Conservation (phyloP, 2,329 filamentous ascomycete genomes). For the Trichothecium roseum region DNA sequence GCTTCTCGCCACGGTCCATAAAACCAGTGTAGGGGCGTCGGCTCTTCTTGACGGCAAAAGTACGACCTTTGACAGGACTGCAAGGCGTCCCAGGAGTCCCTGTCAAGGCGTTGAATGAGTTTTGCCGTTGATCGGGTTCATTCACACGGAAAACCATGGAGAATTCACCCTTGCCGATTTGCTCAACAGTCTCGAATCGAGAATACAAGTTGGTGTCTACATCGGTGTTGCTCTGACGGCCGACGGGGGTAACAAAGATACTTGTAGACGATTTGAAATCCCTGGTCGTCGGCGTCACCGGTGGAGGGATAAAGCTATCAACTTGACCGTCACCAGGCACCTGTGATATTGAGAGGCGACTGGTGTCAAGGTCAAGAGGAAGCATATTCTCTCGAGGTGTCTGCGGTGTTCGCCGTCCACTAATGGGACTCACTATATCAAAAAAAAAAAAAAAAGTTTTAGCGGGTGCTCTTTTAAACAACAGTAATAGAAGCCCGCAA, state of each 20-base stretch:
- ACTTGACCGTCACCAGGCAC: slow-evolving; percentile 23
- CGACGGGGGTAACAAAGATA: slow-evolving; percentile 56
- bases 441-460: slow-evolving; percentile 32
- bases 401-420: slow-evolving; percentile 54
- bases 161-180: slow-evolving; percentile 82
- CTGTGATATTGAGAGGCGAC: slow-evolving; percentile 71
- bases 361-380: slow-evolving; percentile 68
- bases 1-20: slow-evolving; percentile 71
- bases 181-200: slow-evolving; percentile 72
- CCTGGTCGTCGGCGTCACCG: slow-evolving; percentile 71
- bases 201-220: slow-evolving; percentile 63
- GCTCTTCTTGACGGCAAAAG: slow-evolving; percentile 92
- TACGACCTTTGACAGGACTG: slow-evolving; percentile 42
- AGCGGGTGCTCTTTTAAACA: slow-evolving; percentile 34
- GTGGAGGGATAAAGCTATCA: slow-evolving; percentile 31
- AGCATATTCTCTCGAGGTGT: slow-evolving; percentile 60
- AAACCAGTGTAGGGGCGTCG: slow-evolving; percentile 68
- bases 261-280: slow-evolving; percentile 39
- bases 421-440: slow-evolving; percentile 51
- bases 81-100: slow-evolving; percentile 42
- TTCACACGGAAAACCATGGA: slow-evolving; percentile 82
- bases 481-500: slow-evolving; percentile 10
- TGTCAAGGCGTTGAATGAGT: slow-evolving; percentile 27
- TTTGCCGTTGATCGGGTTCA: slow-evolving; percentile 16
- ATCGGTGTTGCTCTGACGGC: slow-evolving; percentile 52